A percentile compares a stretch with the other conserved stretches of the same genome.
Conservation (phyloP, 768 basidiomycete species). For the Termitomyces sp. region DNA sequence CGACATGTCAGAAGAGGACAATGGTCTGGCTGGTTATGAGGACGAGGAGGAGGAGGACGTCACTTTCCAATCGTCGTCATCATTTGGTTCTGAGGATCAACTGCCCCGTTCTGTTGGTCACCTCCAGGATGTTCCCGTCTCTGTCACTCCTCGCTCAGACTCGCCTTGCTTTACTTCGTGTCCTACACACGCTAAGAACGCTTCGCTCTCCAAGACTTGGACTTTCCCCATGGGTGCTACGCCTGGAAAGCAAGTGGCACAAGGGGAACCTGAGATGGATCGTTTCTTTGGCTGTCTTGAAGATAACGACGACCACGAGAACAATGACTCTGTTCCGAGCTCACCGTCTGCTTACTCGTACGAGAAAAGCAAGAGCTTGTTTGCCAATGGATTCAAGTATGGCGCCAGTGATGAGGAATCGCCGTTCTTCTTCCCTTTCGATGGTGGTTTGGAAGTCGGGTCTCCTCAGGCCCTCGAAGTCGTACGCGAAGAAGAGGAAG, state of each 20-base stretch:
- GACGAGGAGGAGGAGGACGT: conserved; percentile 64
- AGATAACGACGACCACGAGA: conserved; percentile 39
- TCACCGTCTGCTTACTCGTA: conserved; percentile 41
- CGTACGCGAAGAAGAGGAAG: conserved; percentile 47
- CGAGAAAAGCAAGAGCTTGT: conserved; percentile 61
- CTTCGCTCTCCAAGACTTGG: conserved; percentile 67
- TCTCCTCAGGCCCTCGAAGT: conserved; percentile 31
- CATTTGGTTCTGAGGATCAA: conserved; percentile 55
- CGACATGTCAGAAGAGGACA: conserved; percentile 47
- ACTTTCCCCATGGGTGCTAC: conserved; percentile 51
- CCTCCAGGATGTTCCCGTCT: conserved; percentile 24
- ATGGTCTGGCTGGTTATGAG: conserved; percentile 65
- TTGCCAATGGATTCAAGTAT: conserved; percentile 52
- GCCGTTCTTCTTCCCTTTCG: conserved; percentile 42
- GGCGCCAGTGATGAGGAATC: conserved; percentile 51
- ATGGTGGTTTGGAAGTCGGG: conserved; percentile 37
- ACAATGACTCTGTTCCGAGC: conserved; percentile 38
- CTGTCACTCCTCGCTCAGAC: conserved; percentile 22
- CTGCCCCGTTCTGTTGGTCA: conserved; percentile 31
- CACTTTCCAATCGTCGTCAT: conserved; percentile 50
- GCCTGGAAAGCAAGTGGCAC: conserved; percentile 20
- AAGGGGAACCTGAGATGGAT: conserved; percentile 49
- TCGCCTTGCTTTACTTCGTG: conserved; percentile 24
- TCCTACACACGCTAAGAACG: conserved; percentile 29
- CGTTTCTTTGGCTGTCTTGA: conserved; percentile 76